Percentiles rank a stretch among this genome's conserved stretches.
Evolutionary conservation across 2,329 filamentous ascomycete species (phyloP).

Genomic region (Alternaria gaisen): DNA sequence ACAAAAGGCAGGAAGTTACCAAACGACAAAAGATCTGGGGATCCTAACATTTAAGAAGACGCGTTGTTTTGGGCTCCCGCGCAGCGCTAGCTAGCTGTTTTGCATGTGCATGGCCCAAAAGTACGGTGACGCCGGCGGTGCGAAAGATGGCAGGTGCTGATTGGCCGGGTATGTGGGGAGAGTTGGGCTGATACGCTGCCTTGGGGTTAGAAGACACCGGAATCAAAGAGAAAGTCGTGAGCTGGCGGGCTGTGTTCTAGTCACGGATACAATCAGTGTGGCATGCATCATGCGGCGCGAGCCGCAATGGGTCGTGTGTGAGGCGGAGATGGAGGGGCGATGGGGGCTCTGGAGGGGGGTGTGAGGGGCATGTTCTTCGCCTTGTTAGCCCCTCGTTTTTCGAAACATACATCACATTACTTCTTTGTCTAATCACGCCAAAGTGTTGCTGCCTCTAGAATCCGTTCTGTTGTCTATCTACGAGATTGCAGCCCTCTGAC

Average conservation of each 20-base stretch:
- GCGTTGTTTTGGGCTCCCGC: conserved; percentile 39
- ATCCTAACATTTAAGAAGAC: conserved; percentile 40
- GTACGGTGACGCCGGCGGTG: conserved; percentile 43
- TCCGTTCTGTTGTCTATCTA: neutral
- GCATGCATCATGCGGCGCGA: conserved; percentile 25
- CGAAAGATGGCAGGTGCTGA: conserved; percentile 41
- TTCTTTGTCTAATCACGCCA: conserved; percentile 20
- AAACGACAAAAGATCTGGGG: conserved; percentile 29
- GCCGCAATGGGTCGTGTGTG: conserved; percentile 21
- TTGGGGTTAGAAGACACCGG: conserved; percentile 37
- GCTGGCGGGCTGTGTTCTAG: conserved; percentile 29
- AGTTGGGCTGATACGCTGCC: conserved; percentile 40
- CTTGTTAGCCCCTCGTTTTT: conserved; percentile 16
- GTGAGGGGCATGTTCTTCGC: conserved; percentile 1
- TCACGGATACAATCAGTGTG: conserved; percentile 18
- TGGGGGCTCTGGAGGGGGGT: conserved; percentile 3
- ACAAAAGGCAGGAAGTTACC: conserved; percentile 7
- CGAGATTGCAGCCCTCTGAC: neutral
- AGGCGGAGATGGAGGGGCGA: conserved; percentile 15
- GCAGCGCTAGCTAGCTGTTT: conserved; percentile 37
- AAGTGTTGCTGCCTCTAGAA: neutral
- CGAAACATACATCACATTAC: conserved; percentile 21
- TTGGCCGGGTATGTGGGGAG: conserved; percentile 42
- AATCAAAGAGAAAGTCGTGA: conserved; percentile 32
- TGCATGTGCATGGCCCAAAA: conserved; percentile 42